phyloP scores from a whole-genome alignment of 805 yeast genomes.

The Jamesozyma gamospora region DNA sequence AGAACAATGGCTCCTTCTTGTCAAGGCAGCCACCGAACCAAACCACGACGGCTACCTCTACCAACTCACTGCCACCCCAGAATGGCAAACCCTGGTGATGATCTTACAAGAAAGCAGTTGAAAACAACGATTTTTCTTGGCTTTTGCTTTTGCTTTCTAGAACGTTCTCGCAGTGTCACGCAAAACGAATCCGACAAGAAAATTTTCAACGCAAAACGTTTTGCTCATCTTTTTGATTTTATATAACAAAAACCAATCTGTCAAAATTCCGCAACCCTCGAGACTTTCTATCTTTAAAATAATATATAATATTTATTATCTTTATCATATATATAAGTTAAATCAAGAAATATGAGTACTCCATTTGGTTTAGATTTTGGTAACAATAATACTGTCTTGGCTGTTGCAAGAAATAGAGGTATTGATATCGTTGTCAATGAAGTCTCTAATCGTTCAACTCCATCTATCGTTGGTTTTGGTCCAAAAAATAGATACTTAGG shows the following conservation, averaged over 20 bases:
- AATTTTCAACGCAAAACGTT: slow-evolving; percentile 2
- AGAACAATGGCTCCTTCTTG: slow-evolving; percentile 43
- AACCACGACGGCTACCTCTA: slow-evolving; percentile 46
- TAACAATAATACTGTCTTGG: slow-evolving; percentile 85
- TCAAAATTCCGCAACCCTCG: no score
- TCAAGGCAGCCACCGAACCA: slow-evolving; percentile 37
- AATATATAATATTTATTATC: no score
- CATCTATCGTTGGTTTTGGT: slow-evolving; percentile 87
- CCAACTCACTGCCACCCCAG: slow-evolving; percentile 37
- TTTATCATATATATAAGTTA: no score
- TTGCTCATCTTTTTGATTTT: background rate
- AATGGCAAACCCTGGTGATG: slow-evolving; percentile 75
- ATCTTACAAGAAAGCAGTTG: slow-evolving; percentile 31
- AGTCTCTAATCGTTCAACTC: slow-evolving; percentile 96
- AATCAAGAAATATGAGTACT: slow-evolving; percentile 75
- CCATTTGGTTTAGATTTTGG: slow-evolving; percentile 99
- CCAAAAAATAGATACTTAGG: slow-evolving; percentile 83
- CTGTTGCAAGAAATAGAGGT: slow-evolving; percentile 96
- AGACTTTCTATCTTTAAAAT: no score
- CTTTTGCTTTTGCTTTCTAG: background rate
- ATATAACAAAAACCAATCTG: no score
- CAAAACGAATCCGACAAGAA: slow-evolving; percentile 1
- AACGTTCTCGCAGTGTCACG: background rate
- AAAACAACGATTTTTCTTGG: background rate
- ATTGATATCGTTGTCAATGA: slow-evolving; percentile 97